Evolutionary conservation across 345 rosid species (phyloP).

Genomic region (Populus ilicifolia): DNA sequence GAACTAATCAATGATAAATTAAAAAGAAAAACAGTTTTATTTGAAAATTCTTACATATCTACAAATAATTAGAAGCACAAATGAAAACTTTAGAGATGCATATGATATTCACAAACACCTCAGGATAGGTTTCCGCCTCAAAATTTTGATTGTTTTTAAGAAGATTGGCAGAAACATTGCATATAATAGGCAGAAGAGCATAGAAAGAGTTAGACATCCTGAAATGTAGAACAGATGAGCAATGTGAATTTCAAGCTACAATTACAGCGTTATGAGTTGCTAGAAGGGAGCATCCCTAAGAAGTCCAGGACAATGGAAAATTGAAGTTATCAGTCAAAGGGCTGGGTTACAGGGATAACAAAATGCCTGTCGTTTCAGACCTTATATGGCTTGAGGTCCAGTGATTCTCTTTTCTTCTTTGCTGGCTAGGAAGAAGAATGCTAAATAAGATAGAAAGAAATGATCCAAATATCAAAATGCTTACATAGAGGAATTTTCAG

Average conservation of each 20-base stretch:
- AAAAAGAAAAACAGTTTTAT: not conserved
- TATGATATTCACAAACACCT: not conserved
- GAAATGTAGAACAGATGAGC: not conserved
- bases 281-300: not conserved
- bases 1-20: not conserved
- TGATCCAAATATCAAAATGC: conserved; percentile 19
- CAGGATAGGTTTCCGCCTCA: not conserved
- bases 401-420: not conserved
- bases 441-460: not conserved
- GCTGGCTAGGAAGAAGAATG: not conserved
- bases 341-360: not conserved
- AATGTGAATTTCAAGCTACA: not conserved
- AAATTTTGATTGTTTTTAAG: not conserved
- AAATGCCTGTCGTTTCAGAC: not conserved
- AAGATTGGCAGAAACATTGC: not conserved
- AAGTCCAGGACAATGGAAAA: not conserved
- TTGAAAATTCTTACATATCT: not conserved
- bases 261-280: not conserved
- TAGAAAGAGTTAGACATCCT: not conserved
- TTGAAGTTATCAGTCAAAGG: not conserved
- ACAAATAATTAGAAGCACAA: not conserved
- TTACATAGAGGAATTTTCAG: conserved; percentile 79
- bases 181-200: not conserved
- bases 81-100: not conserved
- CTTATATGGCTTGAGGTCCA: not conserved